A percentile compares a stretch with the other conserved stretches of the same genome.
Conservation (phyloP, 108 stramenopile species). For the Cyclotella atomus region DNA sequence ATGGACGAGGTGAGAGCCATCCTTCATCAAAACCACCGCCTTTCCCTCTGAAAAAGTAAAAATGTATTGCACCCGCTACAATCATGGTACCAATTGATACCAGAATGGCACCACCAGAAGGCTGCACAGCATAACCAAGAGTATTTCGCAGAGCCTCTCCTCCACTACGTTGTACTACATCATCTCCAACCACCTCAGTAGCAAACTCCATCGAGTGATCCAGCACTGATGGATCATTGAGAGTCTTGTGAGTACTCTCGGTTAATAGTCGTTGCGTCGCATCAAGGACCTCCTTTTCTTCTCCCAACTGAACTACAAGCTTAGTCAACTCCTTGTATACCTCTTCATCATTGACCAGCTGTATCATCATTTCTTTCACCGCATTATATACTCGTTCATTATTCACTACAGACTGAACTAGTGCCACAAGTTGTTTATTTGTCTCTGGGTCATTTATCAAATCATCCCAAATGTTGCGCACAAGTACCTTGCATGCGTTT, state of each 20-base stretch:
- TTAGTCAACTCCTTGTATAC: slow-evolving; percentile 72
- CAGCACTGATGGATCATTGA: slow-evolving; percentile 87
- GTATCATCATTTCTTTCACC: slow-evolving; percentile 61
- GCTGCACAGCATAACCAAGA: slow-evolving; percentile 81
- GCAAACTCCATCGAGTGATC: slow-evolving; percentile 93
- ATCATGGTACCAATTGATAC: slow-evolving; percentile 34
- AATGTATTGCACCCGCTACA: slow-evolving; percentile 41
- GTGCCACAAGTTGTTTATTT: slow-evolving; percentile 63
- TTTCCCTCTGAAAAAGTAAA: slow-evolving; percentile 27
- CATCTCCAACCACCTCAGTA: slow-evolving; percentile 87
- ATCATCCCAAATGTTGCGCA: slow-evolving; percentile 78
- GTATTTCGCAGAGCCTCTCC: slow-evolving; percentile 88
- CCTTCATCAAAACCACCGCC: not conserved
- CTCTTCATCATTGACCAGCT: slow-evolving; percentile 75
- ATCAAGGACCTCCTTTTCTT: slow-evolving; percentile 58
- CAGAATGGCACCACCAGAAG: slow-evolving; percentile 44
- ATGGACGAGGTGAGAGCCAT: not conserved
- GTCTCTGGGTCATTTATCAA: slow-evolving; percentile 79
- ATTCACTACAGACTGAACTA: slow-evolving; percentile 72
- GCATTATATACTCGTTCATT: slow-evolving; percentile 69
- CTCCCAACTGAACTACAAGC: slow-evolving; percentile 67
- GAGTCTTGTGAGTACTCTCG: slow-evolving; percentile 77
- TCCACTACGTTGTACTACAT: slow-evolving; percentile 84
- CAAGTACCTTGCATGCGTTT: slow-evolving; percentile 57
- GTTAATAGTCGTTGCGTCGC: slow-evolving; percentile 75